phyloP scores from a whole-genome alignment of 2,329 filamentous ascomycete genomes.

The Chaetomiaceae sp. region DNA sequence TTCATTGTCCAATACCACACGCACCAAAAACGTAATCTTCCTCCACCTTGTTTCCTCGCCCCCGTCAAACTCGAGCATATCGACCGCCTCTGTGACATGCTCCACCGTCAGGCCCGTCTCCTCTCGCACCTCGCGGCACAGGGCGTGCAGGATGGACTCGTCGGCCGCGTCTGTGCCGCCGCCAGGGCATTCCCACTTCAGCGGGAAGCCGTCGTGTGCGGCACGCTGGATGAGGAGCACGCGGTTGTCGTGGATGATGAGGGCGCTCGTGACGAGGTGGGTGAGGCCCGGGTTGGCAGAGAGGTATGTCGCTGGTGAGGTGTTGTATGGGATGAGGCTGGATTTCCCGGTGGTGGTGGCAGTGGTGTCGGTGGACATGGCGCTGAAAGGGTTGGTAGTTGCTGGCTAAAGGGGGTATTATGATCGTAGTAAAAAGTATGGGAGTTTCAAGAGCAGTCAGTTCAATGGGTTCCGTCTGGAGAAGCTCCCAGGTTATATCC shows the following conservation, averaged over 20 bases:
- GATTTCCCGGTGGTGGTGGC: background rate
- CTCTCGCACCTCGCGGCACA: conserved; percentile 19
- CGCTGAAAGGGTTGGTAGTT: too few species aligned
- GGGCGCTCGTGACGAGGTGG: conserved; percentile 18
- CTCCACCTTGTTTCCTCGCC: background rate
- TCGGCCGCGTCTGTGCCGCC: conserved; percentile 19
- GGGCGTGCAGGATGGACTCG: conserved; percentile 10
- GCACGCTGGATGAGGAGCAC: conserved; percentile 24
- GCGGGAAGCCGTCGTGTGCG: conserved; percentile 21
- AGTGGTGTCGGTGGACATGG: too few species aligned
- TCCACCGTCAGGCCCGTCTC: conserved; percentile 19
- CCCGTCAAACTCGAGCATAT: conserved; percentile 16
- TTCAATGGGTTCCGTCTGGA: too few species aligned
- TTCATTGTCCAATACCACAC: too few species aligned
- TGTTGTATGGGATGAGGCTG: conserved; percentile 1
- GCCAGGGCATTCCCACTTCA: conserved; percentile 22
- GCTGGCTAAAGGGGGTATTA: too few species aligned
- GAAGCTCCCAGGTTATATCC: too few species aligned
- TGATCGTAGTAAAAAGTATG: too few species aligned
- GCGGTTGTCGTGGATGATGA: conserved; percentile 12
- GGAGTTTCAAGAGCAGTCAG: too few species aligned
- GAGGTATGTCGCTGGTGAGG: conserved; percentile 9
- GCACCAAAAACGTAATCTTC: conserved; percentile 22
- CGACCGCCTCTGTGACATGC: background rate
- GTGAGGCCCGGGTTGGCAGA: conserved; percentile 9